phyloP scores from a whole-genome alignment of 2,329 filamentous ascomycete species.

The Sphaerostilbella broomeana region DNA sequence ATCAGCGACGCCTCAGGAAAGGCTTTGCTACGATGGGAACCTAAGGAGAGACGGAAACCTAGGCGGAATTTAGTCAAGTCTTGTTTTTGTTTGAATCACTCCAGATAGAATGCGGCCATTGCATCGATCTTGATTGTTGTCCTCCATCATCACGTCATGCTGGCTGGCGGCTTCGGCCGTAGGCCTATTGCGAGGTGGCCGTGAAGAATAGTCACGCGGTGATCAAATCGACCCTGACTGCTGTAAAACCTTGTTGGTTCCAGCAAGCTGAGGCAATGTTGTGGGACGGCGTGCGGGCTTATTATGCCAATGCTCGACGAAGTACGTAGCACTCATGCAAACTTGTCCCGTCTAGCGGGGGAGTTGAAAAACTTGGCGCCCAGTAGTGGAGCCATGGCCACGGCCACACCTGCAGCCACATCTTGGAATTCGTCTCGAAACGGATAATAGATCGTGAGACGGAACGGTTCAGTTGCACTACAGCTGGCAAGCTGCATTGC shows the following conservation, averaged over 20 bases:
- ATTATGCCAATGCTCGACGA: too few species aligned
- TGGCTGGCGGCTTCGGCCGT: background rate
- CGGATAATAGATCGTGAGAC: slow-evolving; percentile 7
- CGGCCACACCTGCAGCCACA: slow-evolving; percentile 13
- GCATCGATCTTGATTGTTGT: too few species aligned
- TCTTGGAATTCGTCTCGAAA: slow-evolving; percentile 3
- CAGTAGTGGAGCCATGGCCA: background rate
- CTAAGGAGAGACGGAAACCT: too few species aligned
- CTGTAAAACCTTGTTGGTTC: slow-evolving; percentile 8
- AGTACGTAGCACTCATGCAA: too few species aligned
- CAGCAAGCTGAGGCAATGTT: slow-evolving; percentile 3
- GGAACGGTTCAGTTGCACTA: slow-evolving; percentile 3
- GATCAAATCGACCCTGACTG: background rate
- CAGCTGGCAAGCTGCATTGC: background rate
- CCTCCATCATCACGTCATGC: too few species aligned
- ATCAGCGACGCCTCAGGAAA: too few species aligned
- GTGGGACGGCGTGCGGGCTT: slow-evolving; percentile 3
- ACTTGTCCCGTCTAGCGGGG: too few species aligned
- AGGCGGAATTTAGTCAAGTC: too few species aligned
- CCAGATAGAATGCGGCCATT: too few species aligned
- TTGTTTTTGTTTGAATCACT: too few species aligned
- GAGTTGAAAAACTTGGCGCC: background rate
- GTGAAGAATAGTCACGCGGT: background rate
- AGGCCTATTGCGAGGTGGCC: background rate
- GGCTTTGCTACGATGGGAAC: too few species aligned